Percentiles rank a stretch among this genome's conserved stretches.
phyloP scores from a whole-genome alignment of 2,329 filamentous ascomycete genomes.

The Fusarium concolor region DNA sequence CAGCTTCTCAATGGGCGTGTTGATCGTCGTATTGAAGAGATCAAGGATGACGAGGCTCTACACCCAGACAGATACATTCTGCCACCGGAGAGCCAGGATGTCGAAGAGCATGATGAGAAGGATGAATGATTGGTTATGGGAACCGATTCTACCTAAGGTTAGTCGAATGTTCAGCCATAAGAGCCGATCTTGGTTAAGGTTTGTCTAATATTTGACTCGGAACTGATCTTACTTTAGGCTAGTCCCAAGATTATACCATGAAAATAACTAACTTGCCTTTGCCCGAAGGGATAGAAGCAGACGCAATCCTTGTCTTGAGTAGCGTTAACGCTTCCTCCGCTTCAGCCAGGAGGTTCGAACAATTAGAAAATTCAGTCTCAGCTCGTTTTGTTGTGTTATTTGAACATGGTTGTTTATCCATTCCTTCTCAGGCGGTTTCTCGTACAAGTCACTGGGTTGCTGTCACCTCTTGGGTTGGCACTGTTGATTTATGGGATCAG shows the following conservation, averaged over 20 bases:
- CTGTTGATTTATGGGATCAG: too few species aligned
- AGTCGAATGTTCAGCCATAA: too few species aligned
- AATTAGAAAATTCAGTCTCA: constrained; percentile 80
- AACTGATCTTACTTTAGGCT: too few species aligned
- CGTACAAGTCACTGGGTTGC: too few species aligned
- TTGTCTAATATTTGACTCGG: too few species aligned
- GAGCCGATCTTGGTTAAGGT: too few species aligned
- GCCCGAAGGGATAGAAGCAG: constrained; percentile 62
- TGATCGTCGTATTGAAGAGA: neutral
- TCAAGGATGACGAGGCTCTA: neutral
- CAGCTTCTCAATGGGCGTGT: neutral
- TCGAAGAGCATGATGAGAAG: neutral
- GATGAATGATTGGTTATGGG: neutral
- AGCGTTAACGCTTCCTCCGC: constrained; percentile 84
- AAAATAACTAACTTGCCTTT: constrained; percentile 56
- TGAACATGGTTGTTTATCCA: too few species aligned
- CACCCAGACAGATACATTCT: neutral
- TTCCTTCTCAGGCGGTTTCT: too few species aligned
- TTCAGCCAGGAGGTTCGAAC: constrained; percentile 80
- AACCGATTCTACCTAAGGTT: too few species aligned
- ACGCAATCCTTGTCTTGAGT: constrained; percentile 80
- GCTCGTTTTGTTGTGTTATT: constrained; percentile 85
- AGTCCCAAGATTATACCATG: too few species aligned
- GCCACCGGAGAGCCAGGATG: accelerated
- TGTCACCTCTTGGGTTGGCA: too few species aligned